Evolutionary conservation across 2,329 filamentous ascomycete species (phyloP).

Genomic region (Immersiporthe knoxdaviesiana): DNA sequence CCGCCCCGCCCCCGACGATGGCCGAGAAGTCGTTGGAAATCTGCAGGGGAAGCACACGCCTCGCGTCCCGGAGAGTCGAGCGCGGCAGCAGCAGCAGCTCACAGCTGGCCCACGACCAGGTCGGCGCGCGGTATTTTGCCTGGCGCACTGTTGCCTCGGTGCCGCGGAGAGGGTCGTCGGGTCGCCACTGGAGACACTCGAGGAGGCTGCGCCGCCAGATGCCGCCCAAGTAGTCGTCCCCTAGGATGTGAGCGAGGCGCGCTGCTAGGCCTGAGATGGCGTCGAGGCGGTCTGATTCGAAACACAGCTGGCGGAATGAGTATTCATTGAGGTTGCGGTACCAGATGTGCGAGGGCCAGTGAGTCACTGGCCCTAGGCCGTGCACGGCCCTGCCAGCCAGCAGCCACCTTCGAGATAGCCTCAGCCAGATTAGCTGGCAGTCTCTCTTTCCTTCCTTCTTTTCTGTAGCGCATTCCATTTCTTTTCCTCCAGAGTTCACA

Average conservation of each 20-base stretch:
- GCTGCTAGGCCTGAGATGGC: constrained; percentile 18
- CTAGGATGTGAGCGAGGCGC: background rate
- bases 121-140: constrained; percentile 7
- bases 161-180: background rate
- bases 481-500: no score
- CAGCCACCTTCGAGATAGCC: no score
- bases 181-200: constrained; percentile 18
- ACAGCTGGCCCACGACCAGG: constrained; percentile 19
- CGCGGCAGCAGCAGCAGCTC: constrained; percentile 12
- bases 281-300: constrained; percentile 16
- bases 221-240: constrained; percentile 10
- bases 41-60: constrained; percentile 1
- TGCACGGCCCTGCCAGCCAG: no score
- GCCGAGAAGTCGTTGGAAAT: constrained; percentile 14
- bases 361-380: no score
- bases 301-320: constrained; percentile 13
- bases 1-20: background rate
- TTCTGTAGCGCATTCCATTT: no score
- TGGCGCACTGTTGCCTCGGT: background rate
- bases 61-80: background rate
- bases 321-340: constrained; percentile 16
- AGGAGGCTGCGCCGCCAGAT: constrained; percentile 6
- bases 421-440: no score
- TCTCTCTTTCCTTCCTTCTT: no score
- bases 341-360: no score